A percentile compares a stretch with the other conserved stretches of the same genome.
These are phyloP conservation scores for Tylopilus subfusipes DNA, from an alignment of 768 basidiomycete genomes.

Conservation along the genomic window DNA sequence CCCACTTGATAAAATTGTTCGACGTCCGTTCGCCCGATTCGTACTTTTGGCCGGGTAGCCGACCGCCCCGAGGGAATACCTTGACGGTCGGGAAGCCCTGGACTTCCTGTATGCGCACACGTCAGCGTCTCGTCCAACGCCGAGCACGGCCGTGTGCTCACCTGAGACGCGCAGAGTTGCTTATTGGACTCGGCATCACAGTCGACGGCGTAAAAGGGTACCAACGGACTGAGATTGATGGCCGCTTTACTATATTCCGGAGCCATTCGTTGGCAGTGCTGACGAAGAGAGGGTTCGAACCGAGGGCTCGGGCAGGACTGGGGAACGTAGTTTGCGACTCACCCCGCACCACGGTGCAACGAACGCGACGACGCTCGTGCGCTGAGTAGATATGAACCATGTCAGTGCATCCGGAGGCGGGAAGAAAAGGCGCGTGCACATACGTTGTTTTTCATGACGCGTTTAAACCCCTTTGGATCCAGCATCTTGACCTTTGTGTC, in stretches of 20 bases:
- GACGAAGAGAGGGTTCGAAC: not conserved
- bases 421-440: constrained; percentile 24
- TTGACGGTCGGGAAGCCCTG: constrained; percentile 95
- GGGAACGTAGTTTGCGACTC: constrained; percentile 25
- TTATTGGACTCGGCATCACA: constrained; percentile 85
- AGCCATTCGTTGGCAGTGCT: constrained; percentile 80
- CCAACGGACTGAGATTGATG: constrained; percentile 67
- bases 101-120: constrained; percentile 47
- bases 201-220: constrained; percentile 91
- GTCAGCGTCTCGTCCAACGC: not conserved
- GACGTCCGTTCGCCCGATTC: constrained; percentile 68
- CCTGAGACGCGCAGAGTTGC: constrained; percentile 77
- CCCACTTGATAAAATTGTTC: constrained; percentile 72
- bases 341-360: constrained; percentile 96
- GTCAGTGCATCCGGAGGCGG: not conserved
- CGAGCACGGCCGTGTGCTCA: constrained; percentile 16
- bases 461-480: constrained; percentile 65
- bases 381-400: constrained; percentile 36
- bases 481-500: constrained; percentile 70
- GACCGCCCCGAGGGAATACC: constrained; percentile 76
- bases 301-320: not conserved
- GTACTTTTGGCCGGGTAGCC: constrained; percentile 60
- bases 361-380: constrained; percentile 80
- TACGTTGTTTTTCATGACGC: constrained; percentile 74
- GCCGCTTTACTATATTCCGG: constrained; percentile 88